phyloP scores from a whole-genome alignment of 805 yeast genomes.

The Lachancea fermentati region DNA sequence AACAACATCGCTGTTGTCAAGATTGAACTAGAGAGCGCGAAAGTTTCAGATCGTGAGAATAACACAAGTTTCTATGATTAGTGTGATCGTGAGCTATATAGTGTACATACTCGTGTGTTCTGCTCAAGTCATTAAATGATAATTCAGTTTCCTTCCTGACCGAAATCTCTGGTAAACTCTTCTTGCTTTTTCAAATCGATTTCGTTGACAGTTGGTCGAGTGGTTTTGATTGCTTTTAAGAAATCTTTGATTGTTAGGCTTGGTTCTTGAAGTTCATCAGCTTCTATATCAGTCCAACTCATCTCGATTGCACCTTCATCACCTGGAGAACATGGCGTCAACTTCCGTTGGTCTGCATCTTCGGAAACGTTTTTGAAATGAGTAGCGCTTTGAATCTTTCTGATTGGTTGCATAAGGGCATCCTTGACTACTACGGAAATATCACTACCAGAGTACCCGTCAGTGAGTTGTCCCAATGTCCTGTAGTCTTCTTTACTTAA shows the following conservation, averaged over 20 bases:
- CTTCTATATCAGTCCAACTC: slow-evolving; percentile 89
- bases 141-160: slow-evolving; percentile 84
- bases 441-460: slow-evolving; percentile 97
- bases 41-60: slow-evolving; percentile 74
- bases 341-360: slow-evolving; percentile 37
- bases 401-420: slow-evolving; percentile 95
- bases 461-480: slow-evolving; percentile 85
- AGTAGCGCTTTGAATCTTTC: slow-evolving; percentile 92
- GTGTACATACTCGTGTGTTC: slow-evolving; percentile 6
- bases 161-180: slow-evolving; percentile 90
- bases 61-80: slow-evolving; percentile 37
- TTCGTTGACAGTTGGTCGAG: slow-evolving; percentile 91
- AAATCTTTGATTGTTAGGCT: slow-evolving; percentile 86
- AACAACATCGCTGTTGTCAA: slow-evolving; percentile 62
- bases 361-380: slow-evolving; percentile 68
- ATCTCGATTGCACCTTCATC: slow-evolving; percentile 77
- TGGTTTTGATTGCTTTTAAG: slow-evolving; percentile 81
- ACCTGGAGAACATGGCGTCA: slow-evolving; percentile 98
- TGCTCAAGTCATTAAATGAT: neutral
- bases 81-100: slow-evolving; percentile 3
- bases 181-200: slow-evolving; percentile 76
- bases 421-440: slow-evolving; percentile 94
- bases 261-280: slow-evolving; percentile 88
- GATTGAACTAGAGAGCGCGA: slow-evolving; percentile 59
- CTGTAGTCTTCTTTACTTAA: slow-evolving; percentile 68